A percentile compares a stretch with the other conserved stretches of the same genome.
Conservation (phyloP, 805 yeast species). For the Pichia kluyveri region DNA sequence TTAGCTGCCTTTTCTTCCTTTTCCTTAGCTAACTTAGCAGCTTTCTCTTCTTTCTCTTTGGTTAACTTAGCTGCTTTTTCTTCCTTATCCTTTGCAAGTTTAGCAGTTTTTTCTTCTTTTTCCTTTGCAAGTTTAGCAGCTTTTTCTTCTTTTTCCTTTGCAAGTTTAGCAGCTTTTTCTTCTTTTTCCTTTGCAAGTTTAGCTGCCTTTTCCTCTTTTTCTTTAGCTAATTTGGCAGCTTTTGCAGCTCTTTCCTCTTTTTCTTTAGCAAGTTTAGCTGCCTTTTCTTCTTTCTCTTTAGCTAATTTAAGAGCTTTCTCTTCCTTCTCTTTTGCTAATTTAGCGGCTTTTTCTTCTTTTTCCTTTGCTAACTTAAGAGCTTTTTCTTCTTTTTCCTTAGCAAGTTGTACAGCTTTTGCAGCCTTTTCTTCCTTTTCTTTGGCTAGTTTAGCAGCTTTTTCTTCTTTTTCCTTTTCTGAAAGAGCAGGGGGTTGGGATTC, state of each 20-base stretch:
- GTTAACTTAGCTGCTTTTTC: not conserved
- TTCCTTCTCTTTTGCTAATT: not conserved
- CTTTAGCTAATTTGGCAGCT: not conserved
- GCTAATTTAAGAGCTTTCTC: not conserved
- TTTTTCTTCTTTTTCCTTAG: not conserved
- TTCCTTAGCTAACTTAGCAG: no score
- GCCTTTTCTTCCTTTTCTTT: not conserved
- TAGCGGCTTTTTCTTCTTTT: not conserved
- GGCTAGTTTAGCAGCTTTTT: not conserved
- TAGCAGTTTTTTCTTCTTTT: not conserved
- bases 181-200: not conserved
- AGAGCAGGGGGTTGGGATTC: not conserved
- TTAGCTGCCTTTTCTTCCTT: no score
- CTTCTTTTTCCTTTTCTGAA: not conserved
- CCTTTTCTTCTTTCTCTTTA: not conserved
- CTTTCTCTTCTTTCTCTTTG: not conserved
- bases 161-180: not conserved
- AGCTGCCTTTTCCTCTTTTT: not conserved
- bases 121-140: not conserved
- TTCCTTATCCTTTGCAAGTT: not conserved
- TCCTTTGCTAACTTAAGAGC: not conserved
- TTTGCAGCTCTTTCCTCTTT: conserved; percentile 1
- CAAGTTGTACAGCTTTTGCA: not conserved
- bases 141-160: not conserved
- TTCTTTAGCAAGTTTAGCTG: not conserved